Conservation (phyloP, 176 grass and related monocot genomes). For the Sorghum bicolor region DNA sequence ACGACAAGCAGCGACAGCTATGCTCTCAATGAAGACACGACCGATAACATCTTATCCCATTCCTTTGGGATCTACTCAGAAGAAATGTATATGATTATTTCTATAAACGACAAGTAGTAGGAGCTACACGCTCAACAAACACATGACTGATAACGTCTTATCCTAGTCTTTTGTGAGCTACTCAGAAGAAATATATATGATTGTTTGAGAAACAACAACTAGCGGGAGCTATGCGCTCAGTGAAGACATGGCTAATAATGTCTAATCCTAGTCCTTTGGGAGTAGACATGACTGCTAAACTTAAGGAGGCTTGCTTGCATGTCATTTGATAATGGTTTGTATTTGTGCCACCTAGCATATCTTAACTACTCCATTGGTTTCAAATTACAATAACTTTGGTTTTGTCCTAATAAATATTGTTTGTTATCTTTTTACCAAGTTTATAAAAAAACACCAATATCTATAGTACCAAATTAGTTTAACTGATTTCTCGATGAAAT, state of each 20-base stretch:
- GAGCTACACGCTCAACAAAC: too few relatives aligned
- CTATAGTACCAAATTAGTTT: neutral
- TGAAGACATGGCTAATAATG: too few relatives aligned
- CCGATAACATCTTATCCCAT: too few relatives aligned
- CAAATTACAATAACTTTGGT: neutral
- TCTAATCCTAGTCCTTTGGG: too few relatives aligned
- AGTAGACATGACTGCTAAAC: neutral
- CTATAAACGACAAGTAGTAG: neutral
- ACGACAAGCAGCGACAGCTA: too few relatives aligned
- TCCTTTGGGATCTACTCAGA: too few relatives aligned
- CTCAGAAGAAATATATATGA: neutral
- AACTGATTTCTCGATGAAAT: neutral
- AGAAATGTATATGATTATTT: neutral
- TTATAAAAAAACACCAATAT: neutral
- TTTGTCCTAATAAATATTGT: neutral
- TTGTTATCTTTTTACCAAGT: neutral
- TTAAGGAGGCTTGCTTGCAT: neutral
- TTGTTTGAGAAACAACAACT: neutral
- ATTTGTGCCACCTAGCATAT: neutral
- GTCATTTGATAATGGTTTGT: neutral
- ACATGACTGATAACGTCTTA: too few relatives aligned
- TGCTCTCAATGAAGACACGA: too few relatives aligned
- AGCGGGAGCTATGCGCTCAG: neutral
- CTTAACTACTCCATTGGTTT: neutral
- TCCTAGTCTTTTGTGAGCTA: neutral